A percentile compares a stretch with the other conserved stretches of the same genome.
phyloP scores from a whole-genome alignment of 1,139 yeast genomes.

The Geotrichum siamense region DNA sequence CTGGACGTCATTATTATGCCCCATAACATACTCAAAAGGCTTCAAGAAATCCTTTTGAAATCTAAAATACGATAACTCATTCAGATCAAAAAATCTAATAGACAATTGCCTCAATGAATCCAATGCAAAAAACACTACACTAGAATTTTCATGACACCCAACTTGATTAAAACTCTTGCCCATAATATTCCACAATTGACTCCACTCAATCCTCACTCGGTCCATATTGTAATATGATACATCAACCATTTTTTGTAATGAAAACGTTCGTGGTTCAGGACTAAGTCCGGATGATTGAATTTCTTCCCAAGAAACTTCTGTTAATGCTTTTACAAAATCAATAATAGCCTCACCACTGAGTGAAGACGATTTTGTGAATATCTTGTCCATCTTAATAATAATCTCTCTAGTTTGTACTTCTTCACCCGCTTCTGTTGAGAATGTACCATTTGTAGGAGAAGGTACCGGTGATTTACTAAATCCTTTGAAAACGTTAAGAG shows the following conservation, averaged over 20 bases:
- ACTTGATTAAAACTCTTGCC: constrained; percentile 82
- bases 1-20: constrained; percentile 61
- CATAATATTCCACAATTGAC: constrained; percentile 90
- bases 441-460: constrained; percentile 24
- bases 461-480: constrained; percentile 8
- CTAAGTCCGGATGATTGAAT: constrained; percentile 82
- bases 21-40: constrained; percentile 79
- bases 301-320: constrained; percentile 84
- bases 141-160: constrained; percentile 70
- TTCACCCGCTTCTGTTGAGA: constrained; percentile 48
- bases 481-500: constrained; percentile 13
- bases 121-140: constrained; percentile 81
- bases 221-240: constrained; percentile 96
- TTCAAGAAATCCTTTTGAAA: constrained; percentile 90
- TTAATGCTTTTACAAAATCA: constrained; percentile 77
- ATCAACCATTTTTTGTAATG: constrained; percentile 91
- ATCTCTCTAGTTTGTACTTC: constrained; percentile 66
- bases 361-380: constrained; percentile 75
- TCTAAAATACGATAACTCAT: constrained; percentile 90
- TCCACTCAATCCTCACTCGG: constrained; percentile 94
- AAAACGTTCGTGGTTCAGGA: constrained; percentile 79
- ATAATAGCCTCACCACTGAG: constrained; percentile 79
- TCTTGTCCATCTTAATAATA: constrained; percentile 77
- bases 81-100: constrained; percentile 85
- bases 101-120: constrained; percentile 92